Evolutionary conservation across 345 rosid genomes (phyloP).

Genomic region (Alliaria petiolata): DNA sequence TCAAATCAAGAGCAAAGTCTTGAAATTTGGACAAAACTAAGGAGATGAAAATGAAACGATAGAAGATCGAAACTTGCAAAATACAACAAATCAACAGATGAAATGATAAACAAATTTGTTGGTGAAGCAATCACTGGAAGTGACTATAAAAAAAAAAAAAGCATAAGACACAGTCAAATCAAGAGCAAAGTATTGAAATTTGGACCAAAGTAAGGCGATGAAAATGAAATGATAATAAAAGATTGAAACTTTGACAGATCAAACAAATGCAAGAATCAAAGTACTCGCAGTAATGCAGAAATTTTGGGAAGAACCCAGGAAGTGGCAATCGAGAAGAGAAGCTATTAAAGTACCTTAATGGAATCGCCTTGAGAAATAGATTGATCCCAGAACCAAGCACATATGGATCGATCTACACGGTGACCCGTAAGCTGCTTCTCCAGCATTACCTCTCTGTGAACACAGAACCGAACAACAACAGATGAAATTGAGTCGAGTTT

Average conservation of each 20-base stretch:
- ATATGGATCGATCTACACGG: conserved; percentile 87
- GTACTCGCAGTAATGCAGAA: no score
- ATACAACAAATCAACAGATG: no score
- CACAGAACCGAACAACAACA: background rate
- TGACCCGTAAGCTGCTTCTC: conserved; percentile 98
- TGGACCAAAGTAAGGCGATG: background rate
- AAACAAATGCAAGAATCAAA: background rate
- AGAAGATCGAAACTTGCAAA: background rate
- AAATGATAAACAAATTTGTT: no score
- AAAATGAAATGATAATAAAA: background rate
- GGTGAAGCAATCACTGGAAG: conserved; percentile 71
- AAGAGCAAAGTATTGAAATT: background rate
- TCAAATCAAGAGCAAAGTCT: background rate
- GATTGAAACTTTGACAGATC: background rate
- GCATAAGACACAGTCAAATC: background rate
- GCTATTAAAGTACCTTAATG: conserved; percentile 47
- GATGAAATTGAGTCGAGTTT: background rate
- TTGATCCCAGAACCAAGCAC: conserved; percentile 96
- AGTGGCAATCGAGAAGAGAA: background rate
- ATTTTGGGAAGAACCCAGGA: no score
- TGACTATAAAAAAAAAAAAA: conserved; percentile 52
- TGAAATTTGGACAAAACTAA: background rate
- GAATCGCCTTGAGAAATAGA: conserved; percentile 64
- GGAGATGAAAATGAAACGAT: background rate
- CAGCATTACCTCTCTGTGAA: conserved; percentile 80